Percentiles rank a stretch among this genome's conserved stretches.
Conservation (phyloP, 2,329 filamentous ascomycete genomes). For the Orbilia blumenaviensis region DNA sequence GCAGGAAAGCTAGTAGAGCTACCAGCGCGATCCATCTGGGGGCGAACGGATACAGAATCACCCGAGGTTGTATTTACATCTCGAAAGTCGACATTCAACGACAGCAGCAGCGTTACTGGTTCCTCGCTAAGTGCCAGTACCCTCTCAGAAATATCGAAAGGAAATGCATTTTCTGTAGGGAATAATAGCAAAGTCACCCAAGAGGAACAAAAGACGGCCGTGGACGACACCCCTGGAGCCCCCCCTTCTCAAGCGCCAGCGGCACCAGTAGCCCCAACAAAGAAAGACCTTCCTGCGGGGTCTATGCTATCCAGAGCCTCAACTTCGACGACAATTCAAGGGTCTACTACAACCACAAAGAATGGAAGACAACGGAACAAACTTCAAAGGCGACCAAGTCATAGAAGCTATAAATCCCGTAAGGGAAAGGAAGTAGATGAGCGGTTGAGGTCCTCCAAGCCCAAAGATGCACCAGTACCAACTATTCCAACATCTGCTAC, state of each 20-base stretch:
- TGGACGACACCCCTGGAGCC: no score
- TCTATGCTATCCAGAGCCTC: constrained; percentile 32
- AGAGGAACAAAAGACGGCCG: constrained; percentile 8
- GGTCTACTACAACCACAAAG: constrained; percentile 18
- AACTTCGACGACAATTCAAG: constrained; percentile 31
- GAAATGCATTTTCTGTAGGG: constrained; percentile 39
- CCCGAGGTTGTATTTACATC: constrained; percentile 35
- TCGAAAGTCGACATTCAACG: constrained; percentile 38
- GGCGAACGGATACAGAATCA: constrained; percentile 43
- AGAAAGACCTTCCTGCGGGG: not conserved
- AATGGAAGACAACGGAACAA: constrained; percentile 35
- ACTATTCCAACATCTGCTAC: constrained; percentile 22
- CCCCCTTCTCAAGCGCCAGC: not conserved
- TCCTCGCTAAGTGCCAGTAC: constrained; percentile 45
- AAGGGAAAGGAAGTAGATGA: constrained; percentile 17
- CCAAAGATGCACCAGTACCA: not conserved
- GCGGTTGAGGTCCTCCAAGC: not conserved
- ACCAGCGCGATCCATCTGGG: constrained; percentile 36
- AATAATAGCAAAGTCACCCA: constrained; percentile 49
- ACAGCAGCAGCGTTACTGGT: constrained; percentile 37
- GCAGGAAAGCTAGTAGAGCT: constrained; percentile 31
- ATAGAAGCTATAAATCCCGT: constrained; percentile 33
- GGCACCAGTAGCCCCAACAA: not conserved
- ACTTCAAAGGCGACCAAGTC: constrained; percentile 36
- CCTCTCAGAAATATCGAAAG: constrained; percentile 45